Base-by-base conservation (phyloP, 2,329 filamentous ascomycete species). In the Aotearoamyces nothofagi region DNA sequence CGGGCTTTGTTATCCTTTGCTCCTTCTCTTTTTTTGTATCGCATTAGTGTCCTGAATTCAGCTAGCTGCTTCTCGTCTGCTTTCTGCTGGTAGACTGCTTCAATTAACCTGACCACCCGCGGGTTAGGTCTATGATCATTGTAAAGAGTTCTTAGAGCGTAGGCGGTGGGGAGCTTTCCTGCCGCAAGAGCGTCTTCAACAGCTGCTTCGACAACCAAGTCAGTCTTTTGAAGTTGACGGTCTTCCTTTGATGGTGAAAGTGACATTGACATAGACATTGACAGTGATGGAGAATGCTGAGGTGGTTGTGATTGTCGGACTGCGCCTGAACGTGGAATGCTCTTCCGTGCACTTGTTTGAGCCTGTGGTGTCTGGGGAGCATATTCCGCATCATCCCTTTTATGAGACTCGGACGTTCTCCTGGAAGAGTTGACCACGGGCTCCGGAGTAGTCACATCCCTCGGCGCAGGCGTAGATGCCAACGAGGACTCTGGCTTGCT, bases 91-190 rank as follows among this genome's bases (percentile, higher is more conserved):
- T 63, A 72, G 24, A 75, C 57, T 34, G 65, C 60, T 47, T 69
- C 63, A 25, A 75, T 52, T 56, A 74, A 62, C 36, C 56, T 51
- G 33, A 74, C 53, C 41, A 73, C 69, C 19, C 53, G 52, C 10
- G 57, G 49, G 38, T 72, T 58, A 22, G 52, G 47, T 24, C 56
- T 56, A 34, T 63, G 60, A 43, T 74, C 66, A 38, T 75, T 67
- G 47, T 70, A 75, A 34, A 74, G 55, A 9, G 58, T 62, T 30
- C 68, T 59, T 34, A 76, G 54, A 23, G 70, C 69, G 55, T 62
- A 75, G 2, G 70, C 71, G 6, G 69, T 75, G 30, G 68, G 66
- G 45, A 69, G 74, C 33, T 66, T 64, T 36, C 58, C 57, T 42
- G 66, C 59, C 34, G 57, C 53, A 27, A 76, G 48, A 4, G 69